Evolutionary conservation across 2,329 filamentous ascomycete genomes (phyloP), one percentile per base, ranked within the genome.

Genomic region (Hypomyces perniciosus): DNA sequence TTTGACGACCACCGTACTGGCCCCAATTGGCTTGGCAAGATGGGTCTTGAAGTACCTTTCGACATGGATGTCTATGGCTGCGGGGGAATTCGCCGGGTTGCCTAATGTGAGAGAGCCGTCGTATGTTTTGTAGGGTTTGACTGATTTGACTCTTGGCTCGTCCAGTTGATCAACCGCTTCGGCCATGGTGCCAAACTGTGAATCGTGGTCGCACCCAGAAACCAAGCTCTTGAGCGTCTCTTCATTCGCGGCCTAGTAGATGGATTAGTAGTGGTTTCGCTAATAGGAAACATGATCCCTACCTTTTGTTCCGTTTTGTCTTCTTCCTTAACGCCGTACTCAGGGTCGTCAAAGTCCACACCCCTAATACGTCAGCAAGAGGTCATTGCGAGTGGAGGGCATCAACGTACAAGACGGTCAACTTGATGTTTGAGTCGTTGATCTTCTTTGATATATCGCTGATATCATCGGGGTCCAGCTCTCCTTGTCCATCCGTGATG

Each of bases 271-370:
- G 13, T 10, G 4, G 5, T 33, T 8, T 26, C 10, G 7, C 1
- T 2, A 13, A 41, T 8, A 35, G 6, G 1, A 6, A 29, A 8
- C 8, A 4, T 12, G 6, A n/a, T 50, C 46, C 48, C 38, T 62
- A 85, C 84, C 76, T 97, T 97, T 46, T 68, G 65, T 0, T 66
- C 57, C 13, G 84, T 72, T 65, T 99, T 99, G 57, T 87, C 81
- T 66, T 96, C 90, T 70, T 97, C 92, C 66, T 95, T 95, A 64
- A 89, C 88, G 39, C 91, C 91, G 63, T 86, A 96, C 2, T 95
- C 90, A 1, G 81, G 65, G 65, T 96, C 90, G 64, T 99, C 90
- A 67, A 99, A 97, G 65, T 99, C 93, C 13, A 95, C 81, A 10
- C 93, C 93, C 48, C 86, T 91, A 39, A 10, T 7, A 34, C 40